Percentiles rank a stretch among this genome's conserved stretches.
Conservation (phyloP, 371 early-diverging fungal species). For the Sporodiniella umbellata region DNA sequence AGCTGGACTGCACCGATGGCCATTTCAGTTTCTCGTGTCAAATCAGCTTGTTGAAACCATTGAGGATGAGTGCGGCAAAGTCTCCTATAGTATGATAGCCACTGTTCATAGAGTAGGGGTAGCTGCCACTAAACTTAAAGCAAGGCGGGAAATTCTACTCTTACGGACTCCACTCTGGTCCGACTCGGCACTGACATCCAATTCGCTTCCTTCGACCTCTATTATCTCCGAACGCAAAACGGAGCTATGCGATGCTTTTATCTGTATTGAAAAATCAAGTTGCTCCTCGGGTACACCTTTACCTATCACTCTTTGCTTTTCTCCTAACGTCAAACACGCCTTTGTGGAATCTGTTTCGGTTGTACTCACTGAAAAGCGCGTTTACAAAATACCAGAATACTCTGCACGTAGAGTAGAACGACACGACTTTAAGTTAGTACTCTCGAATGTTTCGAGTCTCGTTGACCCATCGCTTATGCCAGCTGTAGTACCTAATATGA, state of each 20-base stretch:
- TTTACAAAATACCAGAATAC: constrained; percentile 29
- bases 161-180: constrained; percentile 24
- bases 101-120: constrained; percentile 28
- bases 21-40: constrained; percentile 31
- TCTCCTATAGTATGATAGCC: constrained; percentile 27
- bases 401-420: constrained; percentile 23
- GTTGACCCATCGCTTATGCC: constrained; percentile 16
- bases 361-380: constrained; percentile 20
- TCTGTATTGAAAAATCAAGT: constrained; percentile 30
- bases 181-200: constrained; percentile 20
- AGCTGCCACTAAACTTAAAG: constrained; percentile 17
- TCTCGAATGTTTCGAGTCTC: constrained; percentile 11
- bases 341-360: constrained; percentile 30
- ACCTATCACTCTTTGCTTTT: constrained; percentile 21
- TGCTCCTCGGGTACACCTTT: constrained; percentile 32
- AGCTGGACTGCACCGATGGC: constrained; percentile 30
- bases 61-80: constrained; percentile 34
- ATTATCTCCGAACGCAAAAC: constrained; percentile 20
- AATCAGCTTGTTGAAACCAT: constrained; percentile 34
- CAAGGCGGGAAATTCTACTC: constrained; percentile 10
- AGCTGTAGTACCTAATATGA: constrained; percentile 12
- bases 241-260: constrained; percentile 23
- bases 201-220: constrained; percentile 26
- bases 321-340: constrained; percentile 24
- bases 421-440: constrained; percentile 21